Evolutionary conservation across 2,329 filamentous ascomycete species (phyloP).

Genomic region (Alternaria alternata): DNA sequence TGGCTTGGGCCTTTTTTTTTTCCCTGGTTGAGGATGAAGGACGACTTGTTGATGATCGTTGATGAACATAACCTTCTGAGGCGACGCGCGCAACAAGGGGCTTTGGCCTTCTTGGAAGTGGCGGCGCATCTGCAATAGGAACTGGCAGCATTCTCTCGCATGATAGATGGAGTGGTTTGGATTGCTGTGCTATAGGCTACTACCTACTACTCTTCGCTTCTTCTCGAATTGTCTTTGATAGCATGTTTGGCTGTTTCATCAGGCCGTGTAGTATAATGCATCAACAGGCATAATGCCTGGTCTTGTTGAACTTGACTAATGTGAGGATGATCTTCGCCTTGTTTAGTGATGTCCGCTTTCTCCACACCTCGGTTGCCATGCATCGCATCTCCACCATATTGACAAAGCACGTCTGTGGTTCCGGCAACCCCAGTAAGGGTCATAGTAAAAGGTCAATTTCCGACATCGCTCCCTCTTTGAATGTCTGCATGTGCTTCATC

Average conservation of each 20-base stretch:
- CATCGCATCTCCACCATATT: constrained; percentile 4
- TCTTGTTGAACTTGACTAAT: neutral
- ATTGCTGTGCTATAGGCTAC: neutral
- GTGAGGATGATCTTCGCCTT: neutral
- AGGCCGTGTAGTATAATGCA: constrained; percentile 7
- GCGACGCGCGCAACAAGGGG: constrained; percentile 1
- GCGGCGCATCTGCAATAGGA: neutral
- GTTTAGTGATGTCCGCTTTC: neutral
- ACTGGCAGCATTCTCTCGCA: neutral
- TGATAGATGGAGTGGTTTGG: neutral
- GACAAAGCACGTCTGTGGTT: neutral
- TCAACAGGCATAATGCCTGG: constrained; percentile 6
- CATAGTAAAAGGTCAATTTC: neutral
- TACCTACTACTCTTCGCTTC: neutral
- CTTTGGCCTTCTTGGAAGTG: neutral
- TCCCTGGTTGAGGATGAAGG: neutral
- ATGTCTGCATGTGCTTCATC: neutral
- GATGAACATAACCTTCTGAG: neutral
- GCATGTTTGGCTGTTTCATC: constrained; percentile 3
- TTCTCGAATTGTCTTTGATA: constrained; percentile 2
- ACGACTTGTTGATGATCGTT: constrained; percentile 5
- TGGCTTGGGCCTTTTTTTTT: neutral
- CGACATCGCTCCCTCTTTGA: neutral
- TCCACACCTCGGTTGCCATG: constrained; percentile 2
- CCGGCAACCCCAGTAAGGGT: neutral